These are phyloP conservation scores for Lactarius hengduanensis DNA, from an alignment of 768 basidiomycete genomes.

Conservation along the genomic window DNA sequence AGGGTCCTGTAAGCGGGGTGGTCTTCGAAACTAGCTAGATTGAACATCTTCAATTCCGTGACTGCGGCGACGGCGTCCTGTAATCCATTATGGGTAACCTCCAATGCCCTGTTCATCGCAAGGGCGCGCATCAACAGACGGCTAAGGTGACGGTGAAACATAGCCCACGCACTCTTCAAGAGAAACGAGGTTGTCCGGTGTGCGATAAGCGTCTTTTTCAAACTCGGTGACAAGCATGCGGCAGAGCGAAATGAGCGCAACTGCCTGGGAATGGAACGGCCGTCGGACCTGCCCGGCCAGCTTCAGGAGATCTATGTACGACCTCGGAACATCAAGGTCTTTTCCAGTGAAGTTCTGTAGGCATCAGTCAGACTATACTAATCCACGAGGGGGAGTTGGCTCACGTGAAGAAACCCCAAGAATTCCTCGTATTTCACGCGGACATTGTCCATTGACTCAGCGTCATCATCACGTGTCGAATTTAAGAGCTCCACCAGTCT, in stretches of 20 bases:
- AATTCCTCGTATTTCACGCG: conserved; percentile 20
- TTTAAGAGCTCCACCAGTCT: conserved; percentile 18
- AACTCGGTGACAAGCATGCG: conserved; percentile 19
- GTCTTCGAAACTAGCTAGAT: conserved; percentile 10
- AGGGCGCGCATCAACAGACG: not conserved
- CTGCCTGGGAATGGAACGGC: conserved; percentile 26
- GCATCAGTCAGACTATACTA: conserved; percentile 11
- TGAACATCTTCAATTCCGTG: conserved; percentile 21
- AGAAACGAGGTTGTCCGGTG: conserved; percentile 13
- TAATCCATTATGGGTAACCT: conserved; percentile 17
- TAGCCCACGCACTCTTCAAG: conserved; percentile 20
- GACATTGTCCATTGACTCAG: not conserved
- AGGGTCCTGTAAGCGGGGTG: conserved; percentile 12
- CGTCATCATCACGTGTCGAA: conserved; percentile 4
- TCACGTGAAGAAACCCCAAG: conserved; percentile 15
- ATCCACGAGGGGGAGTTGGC: not conserved
- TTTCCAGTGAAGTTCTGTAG: conserved; percentile 17
- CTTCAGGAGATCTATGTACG: conserved; percentile 23
- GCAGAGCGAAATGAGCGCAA: conserved; percentile 21
- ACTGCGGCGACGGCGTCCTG: conserved; percentile 13
- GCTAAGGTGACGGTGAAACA: not conserved
- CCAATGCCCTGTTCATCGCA: conserved; percentile 5
- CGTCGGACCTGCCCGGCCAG: conserved; percentile 23
- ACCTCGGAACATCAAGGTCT: conserved; percentile 14
- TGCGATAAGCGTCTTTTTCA: conserved; percentile 10